A percentile compares a stretch with the other conserved stretches of the same genome.
Conservation (phyloP, 768 basidiomycete genomes). For the Rhodotorula graminis region DNA sequence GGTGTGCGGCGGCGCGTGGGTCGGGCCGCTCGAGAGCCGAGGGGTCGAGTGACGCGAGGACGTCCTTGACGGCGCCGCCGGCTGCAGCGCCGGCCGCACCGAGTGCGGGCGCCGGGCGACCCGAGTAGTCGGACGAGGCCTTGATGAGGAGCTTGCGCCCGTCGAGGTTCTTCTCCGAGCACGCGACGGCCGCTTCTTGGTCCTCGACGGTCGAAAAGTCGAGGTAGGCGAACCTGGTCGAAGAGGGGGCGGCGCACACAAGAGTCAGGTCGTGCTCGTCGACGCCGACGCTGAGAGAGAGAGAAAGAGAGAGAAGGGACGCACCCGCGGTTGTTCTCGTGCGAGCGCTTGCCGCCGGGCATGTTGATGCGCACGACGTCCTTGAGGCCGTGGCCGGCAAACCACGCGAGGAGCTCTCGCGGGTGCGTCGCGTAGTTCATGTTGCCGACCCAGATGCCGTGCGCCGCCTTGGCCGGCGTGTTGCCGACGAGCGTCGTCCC, state of each 20-base stretch:
- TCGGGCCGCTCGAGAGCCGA: constrained; percentile 36
- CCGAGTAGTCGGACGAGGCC: constrained; percentile 59
- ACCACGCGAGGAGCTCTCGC: constrained; percentile 55
- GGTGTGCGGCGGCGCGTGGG: constrained; percentile 53
- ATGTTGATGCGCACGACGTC: constrained; percentile 77
- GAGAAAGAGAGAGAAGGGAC: constrained; percentile 41
- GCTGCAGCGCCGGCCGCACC: neutral
- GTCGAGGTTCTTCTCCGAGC: constrained; percentile 74
- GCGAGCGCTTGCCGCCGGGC: constrained; percentile 59
- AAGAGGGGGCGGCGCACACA: no score
- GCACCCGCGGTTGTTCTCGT: constrained; percentile 73
- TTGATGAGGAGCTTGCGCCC: constrained; percentile 89
- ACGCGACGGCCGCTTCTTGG: constrained; percentile 66
- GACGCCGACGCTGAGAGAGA: no score
- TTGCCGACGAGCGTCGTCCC: constrained; percentile 41
- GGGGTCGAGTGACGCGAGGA: constrained; percentile 48
- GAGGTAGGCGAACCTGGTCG: constrained; percentile 91
- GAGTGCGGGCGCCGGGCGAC: constrained; percentile 31
- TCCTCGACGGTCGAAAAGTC: constrained; percentile 78
- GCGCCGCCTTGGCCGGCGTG: constrained; percentile 44
- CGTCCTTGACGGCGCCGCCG: constrained; percentile 51
- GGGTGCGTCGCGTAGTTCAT: constrained; percentile 80
- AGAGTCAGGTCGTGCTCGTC: no score
- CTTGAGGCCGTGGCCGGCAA: constrained; percentile 28
- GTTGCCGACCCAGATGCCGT: constrained; percentile 90